Percentiles rank a stretch among this genome's conserved stretches.
Conservation (phyloP, 2,329 filamentous ascomycete species). For the Colletotrichum sp. region DNA sequence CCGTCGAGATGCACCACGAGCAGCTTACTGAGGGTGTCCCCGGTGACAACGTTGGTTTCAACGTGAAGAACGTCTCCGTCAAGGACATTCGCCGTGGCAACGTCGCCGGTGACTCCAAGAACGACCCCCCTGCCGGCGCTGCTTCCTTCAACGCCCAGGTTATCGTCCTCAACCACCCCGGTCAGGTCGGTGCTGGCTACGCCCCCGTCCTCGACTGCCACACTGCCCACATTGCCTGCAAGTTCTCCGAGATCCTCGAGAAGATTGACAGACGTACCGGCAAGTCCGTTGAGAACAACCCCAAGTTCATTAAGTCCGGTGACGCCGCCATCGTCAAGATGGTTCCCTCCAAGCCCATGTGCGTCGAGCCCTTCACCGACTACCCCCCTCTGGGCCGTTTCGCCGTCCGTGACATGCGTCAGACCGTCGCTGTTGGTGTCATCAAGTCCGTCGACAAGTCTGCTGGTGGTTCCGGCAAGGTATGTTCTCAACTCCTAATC, state of each 20-base stretch:
- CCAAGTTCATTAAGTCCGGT: constrained; percentile 99
- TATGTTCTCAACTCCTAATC: constrained; percentile 36
- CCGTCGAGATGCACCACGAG: constrained; percentile 99
- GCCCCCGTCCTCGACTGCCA: constrained; percentile 99
- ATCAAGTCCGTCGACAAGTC: constrained; percentile 86
- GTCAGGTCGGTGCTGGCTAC: constrained; percentile 99
- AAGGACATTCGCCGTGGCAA: constrained; percentile 99
- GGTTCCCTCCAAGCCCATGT: constrained; percentile 99
- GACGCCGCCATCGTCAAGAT: constrained; percentile 99
- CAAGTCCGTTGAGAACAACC: constrained; percentile 88
- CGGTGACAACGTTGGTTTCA: constrained; percentile 99
- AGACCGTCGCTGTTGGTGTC: constrained; percentile 92
- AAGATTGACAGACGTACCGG: constrained; percentile 99
- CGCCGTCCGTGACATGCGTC: constrained; percentile 98
- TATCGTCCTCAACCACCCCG: constrained; percentile 99
- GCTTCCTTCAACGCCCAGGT: constrained; percentile 99
- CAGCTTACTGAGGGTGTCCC: constrained; percentile 94
- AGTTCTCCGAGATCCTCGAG: constrained; percentile 98
- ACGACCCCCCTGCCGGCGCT: constrained; percentile 88
- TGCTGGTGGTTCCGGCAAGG: constrained; percentile 62
- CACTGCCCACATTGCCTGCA: constrained; percentile 99
- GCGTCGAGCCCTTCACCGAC: constrained; percentile 99
- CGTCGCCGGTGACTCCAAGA: constrained; percentile 99
- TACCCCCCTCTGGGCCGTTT: constrained; percentile 99
- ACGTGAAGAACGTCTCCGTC: constrained; percentile 99